Conservation (phyloP, 768 basidiomycete genomes). For the Hygrophoropsis aurantiaca region DNA sequence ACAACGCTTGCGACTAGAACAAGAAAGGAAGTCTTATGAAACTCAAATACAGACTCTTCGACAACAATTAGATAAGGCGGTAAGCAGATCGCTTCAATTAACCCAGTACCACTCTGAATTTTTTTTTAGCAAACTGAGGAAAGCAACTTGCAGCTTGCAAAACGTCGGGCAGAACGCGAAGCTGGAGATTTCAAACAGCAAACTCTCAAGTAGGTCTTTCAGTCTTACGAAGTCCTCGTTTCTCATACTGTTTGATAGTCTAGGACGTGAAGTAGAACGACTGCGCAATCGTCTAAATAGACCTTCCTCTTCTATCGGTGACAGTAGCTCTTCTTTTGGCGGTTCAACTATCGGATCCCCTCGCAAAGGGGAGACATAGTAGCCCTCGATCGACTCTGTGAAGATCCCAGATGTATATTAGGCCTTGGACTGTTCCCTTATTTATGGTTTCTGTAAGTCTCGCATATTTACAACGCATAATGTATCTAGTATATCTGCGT, state of each 20-base stretch:
- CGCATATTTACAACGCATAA: too few relatives aligned
- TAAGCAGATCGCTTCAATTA: constrained; percentile 32
- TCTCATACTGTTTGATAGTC: constrained; percentile 31
- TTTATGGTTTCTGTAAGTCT: too few relatives aligned
- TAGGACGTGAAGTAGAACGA: constrained; percentile 70
- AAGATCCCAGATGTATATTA: too few relatives aligned
- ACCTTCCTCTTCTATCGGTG: constrained; percentile 40
- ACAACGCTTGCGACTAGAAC: constrained; percentile 59
- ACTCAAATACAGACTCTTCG: constrained; percentile 57
- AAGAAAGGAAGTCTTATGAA: constrained; percentile 62
- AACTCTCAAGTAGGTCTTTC: constrained; percentile 54
- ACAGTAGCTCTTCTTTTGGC: constrained; percentile 9
- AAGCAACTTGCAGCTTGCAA: constrained; percentile 63
- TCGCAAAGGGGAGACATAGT: constrained; percentile 22
- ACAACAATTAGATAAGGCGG: constrained; percentile 58
- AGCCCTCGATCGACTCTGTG: too few relatives aligned
- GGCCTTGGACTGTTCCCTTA: too few relatives aligned
- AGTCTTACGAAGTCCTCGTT: constrained; percentile 2
- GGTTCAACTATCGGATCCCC: constrained; percentile 27
- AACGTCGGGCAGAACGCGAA: constrained; percentile 76
- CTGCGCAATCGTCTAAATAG: constrained; percentile 63
- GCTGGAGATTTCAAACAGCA: constrained; percentile 73
- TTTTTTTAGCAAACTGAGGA: constrained; percentile 64
- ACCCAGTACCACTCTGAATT: constrained; percentile 3
- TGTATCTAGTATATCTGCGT: too few relatives aligned